Evolutionary conservation across 1,284 basidiomycete genomes (phyloP), one percentile per base, ranked within the genome.

Genomic region (Serendipita sp.): DNA sequence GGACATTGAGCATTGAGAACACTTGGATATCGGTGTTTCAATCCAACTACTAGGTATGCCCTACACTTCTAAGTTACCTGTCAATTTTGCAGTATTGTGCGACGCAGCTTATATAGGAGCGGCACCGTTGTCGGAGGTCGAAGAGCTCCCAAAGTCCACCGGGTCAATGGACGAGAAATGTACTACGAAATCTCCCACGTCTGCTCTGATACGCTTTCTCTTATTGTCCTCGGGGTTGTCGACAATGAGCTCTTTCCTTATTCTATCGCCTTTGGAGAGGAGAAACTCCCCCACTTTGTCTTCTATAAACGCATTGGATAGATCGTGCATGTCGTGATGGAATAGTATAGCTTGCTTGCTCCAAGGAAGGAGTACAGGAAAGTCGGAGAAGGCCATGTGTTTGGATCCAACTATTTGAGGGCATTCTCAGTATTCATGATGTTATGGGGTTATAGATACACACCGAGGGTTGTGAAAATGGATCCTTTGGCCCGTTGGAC

Each of bases 351-450:
- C 29, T 34, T 58, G 26, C 32, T 58, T 58, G n/a, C 32, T 58
- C 29, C n/a, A 10, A 8, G 45, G n/a, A 8, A 29, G 6, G 53
- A 58, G 15, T 8, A 58, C 26, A 17, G 53, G 26, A 35, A 58
- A 58, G n/a, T 58, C 53, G 29, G 53, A 58, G 29, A 58, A 58
- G 4, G 53, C 53, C 53, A 58, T 58, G 32, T 58, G 53, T 32
- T 32, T 58, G 4, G 53, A 32, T 4, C 53, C 29, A 10, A 35
- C 53, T 58, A 35, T 6, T 41, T 13, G 38, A 13, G n/a, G n/a
- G n/a, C 45, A 2, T 49, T 17, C 1, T 49, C n/a, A 2, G 8
- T n/a, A 22, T 6, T 10, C n/a, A 22, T 49, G n/a, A 22, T 1
- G 17, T 17, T 29, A 22, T 49, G n/a, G n/a, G n/a, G 45, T 12